A percentile compares a stretch with the other conserved stretches of the same genome.
phyloP scores from a whole-genome alignment of 1,284 basidiomycete species.

The Porodaedalea pini region DNA sequence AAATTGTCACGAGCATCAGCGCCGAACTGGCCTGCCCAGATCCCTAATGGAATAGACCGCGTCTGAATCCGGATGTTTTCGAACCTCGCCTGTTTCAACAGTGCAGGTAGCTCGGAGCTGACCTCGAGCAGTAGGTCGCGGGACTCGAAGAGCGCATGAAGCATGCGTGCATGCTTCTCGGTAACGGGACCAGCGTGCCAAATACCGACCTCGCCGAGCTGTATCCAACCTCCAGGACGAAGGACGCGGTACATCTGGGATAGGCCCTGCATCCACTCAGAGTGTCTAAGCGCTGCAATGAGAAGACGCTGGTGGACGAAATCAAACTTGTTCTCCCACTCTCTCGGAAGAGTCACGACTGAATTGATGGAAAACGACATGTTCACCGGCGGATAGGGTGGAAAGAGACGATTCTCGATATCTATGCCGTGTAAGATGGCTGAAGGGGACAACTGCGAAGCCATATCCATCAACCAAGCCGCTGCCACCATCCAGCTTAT shows the following conservation, averaged over 20 bases:
- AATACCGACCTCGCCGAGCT: conserved; percentile 23
- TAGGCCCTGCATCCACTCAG: conserved; percentile 23
- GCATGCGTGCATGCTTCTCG: conserved; percentile 16
- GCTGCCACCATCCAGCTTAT: too few relatives aligned
- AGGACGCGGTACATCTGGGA: conserved; percentile 23
- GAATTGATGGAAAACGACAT: too few relatives aligned
- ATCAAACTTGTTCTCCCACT: conserved; percentile 24
- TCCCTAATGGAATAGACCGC: conserved; percentile 19
- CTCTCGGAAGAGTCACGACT: conserved; percentile 21
- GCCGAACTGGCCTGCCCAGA: conserved; percentile 23
- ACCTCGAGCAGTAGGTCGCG: conserved; percentile 24
- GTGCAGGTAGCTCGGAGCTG: conserved; percentile 18
- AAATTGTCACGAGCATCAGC: conserved; percentile 21
- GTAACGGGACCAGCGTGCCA: conserved; percentile 22
- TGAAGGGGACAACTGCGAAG: conserved; percentile 6
- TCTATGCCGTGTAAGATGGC: conserved; percentile 23
- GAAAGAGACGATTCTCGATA: conserved; percentile 22
- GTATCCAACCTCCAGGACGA: conserved; percentile 26
- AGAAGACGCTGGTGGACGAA: conserved; percentile 27
- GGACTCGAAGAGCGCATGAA: conserved; percentile 20
- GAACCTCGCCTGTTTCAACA: conserved; percentile 27
- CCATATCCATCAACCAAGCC: conserved; percentile 12
- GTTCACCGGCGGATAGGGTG: conserved; percentile 14
- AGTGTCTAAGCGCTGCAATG: conserved; percentile 19
- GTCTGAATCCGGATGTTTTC: conserved; percentile 22